Evolutionary conservation across 2,329 filamentous ascomycete species (phyloP).

Genomic region (Cladophialophora chaetospira): DNA sequence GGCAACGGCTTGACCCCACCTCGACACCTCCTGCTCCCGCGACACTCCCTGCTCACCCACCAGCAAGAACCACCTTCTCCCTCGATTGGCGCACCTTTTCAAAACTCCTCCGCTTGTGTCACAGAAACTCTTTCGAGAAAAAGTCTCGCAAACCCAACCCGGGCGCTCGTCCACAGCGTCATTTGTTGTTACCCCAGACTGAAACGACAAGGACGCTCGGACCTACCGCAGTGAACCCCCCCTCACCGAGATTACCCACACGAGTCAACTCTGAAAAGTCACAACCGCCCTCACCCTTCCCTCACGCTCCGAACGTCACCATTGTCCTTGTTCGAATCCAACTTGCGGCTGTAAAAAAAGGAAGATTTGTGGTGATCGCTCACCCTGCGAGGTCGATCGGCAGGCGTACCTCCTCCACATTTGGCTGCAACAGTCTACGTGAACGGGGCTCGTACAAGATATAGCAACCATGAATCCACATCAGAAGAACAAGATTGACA

Average conservation of each 20-base stretch:
- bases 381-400: background rate
- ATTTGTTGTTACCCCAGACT: background rate
- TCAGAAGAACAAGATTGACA: conserved; percentile 97
- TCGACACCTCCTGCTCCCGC: background rate
- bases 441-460: background rate
- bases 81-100: conserved; percentile 6
- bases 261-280: no score
- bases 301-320: no score
- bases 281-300: background rate
- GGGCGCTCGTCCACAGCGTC: background rate
- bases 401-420: background rate
- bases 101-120: background rate
- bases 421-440: background rate
- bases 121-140: background rate
- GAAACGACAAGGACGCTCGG: conserved; percentile 3
- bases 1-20: conserved; percentile 10
- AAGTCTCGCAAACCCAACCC: background rate
- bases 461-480: conserved; percentile 78
- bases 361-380: background rate
- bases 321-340: no score
- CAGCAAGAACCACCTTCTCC: conserved; percentile 2
- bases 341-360: no score
- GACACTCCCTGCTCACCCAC: conserved; percentile 9
- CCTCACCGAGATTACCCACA: no score
- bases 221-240: conserved; percentile 1